phyloP scores from a whole-genome alignment of 1,284 basidiomycete genomes.

The Cutaneotrichosporon dermatis region DNA sequence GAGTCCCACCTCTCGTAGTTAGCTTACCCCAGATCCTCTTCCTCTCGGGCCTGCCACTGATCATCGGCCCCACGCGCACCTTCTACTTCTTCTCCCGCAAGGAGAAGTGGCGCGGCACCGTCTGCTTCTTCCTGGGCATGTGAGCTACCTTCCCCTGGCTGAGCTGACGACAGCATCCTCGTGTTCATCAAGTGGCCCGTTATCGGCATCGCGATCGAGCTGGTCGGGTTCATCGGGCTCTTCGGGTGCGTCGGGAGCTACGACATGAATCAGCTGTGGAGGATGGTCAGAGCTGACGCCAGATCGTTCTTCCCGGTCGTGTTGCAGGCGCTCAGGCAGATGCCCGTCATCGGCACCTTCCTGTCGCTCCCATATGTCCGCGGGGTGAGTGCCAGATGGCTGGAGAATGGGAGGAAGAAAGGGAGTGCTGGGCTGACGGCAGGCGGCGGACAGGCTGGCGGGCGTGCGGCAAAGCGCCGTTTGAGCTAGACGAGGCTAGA shows the following conservation, averaged over 20 bases:
- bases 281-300: conserved; percentile 15
- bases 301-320: conserved; percentile 99
- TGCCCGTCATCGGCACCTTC: conserved; percentile 85
- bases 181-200: conserved; percentile 86
- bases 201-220: conserved; percentile 87
- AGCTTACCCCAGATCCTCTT: conserved; percentile 69
- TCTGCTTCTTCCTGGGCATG: conserved; percentile 87
- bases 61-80: conserved; percentile 93
- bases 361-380: conserved; percentile 81
- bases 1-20: conserved; percentile 31
- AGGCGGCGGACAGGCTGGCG: conserved; percentile 46
- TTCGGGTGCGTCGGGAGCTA: conserved; percentile 71
- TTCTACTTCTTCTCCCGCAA: conserved; percentile 97
- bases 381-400: too few relatives aligned
- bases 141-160: conserved; percentile 11
- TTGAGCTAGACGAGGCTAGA: conserved; percentile 11
- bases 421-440: too few relatives aligned
- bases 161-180: conserved; percentile 30
- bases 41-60: conserved; percentile 81
- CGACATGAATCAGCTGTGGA: background rate
- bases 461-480: conserved; percentile 49
- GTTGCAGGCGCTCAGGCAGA: conserved; percentile 87
- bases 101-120: conserved; percentile 91
- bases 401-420: too few relatives aligned
- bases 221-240: conserved; percentile 91